Evolutionary conservation across 108 stramenopile species (phyloP).

Genomic region (Mayamaea pseudoterrestris): DNA sequence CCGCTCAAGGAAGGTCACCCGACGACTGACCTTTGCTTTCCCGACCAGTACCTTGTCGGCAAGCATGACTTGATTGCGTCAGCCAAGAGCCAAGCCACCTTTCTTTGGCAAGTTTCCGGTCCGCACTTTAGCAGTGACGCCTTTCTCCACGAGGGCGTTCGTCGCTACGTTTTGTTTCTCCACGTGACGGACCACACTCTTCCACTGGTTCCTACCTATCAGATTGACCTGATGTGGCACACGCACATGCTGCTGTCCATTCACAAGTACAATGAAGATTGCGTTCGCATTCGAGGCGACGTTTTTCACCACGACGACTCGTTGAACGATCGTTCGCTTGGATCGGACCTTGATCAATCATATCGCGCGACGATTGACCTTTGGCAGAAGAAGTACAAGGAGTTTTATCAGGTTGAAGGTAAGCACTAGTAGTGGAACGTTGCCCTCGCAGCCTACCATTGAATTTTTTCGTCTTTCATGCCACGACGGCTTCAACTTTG

Average conservation of each 20-base stretch:
- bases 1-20: not conserved
- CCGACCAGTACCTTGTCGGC: not conserved
- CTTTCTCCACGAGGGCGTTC: slow-evolving; percentile 26
- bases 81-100: slow-evolving; percentile 24
- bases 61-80: slow-evolving; percentile 25
- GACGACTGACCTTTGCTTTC: not conserved
- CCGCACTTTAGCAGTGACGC: slow-evolving; percentile 10
- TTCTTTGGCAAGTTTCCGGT: slow-evolving; percentile 46
- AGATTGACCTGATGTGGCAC: slow-evolving; percentile 59
- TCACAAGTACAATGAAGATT: slow-evolving; percentile 24
- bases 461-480: too few species aligned
- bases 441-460: too few species aligned
- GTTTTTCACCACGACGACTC: slow-evolving; percentile 46
- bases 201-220: slow-evolving; percentile 39
- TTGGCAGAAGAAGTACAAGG: slow-evolving; percentile 29
- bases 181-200: not conserved
- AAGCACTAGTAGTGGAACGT: too few species aligned
- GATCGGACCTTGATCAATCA: slow-evolving; percentile 18
- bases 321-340: slow-evolving; percentile 34
- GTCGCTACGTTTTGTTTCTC: slow-evolving; percentile 11
- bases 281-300: slow-evolving; percentile 15
- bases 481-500: too few species aligned
- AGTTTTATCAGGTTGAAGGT: too few species aligned
- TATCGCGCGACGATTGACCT: slow-evolving; percentile 23
- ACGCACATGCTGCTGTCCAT: slow-evolving; percentile 31